A percentile compares a stretch with the other conserved stretches of the same genome.
Evolutionary conservation across 2,329 filamentous ascomycete genomes (phyloP).

Genomic region (Diaporthe vexans): DNA sequence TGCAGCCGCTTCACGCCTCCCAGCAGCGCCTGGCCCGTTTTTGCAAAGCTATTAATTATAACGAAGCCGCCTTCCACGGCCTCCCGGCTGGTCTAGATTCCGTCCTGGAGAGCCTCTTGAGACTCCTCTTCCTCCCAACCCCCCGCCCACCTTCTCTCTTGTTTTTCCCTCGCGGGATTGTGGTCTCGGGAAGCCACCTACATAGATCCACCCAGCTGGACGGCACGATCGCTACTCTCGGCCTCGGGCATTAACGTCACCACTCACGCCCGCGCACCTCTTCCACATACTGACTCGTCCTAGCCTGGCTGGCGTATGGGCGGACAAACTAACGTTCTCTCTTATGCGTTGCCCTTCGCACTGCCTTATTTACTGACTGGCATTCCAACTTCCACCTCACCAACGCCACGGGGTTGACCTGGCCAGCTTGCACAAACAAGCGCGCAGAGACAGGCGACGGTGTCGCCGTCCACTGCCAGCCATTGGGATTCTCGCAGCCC

Average conservation of each 20-base stretch:
- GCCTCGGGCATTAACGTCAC: slow-evolving; percentile 30
- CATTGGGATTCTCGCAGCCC: slow-evolving; percentile 29
- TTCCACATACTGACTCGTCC: slow-evolving; percentile 5
- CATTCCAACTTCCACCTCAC: slow-evolving; percentile 19
- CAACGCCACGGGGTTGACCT: slow-evolving; percentile 29
- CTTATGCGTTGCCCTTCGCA: slow-evolving; percentile 14
- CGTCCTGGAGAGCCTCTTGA: slow-evolving; percentile 3
- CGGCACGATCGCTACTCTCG: slow-evolving; percentile 15
- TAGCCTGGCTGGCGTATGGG: neutral
- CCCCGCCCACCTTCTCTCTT: neutral
- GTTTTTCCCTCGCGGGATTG: neutral
- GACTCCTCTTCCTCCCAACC: neutral
- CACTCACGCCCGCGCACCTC: slow-evolving; percentile 23
- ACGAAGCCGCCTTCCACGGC: slow-evolving; percentile 18
- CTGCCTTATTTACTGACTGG: neutral
- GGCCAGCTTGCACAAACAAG: slow-evolving; percentile 1
- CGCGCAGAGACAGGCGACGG: slow-evolving; percentile 17
- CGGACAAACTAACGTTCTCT: neutral
- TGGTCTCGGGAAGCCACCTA: slow-evolving; percentile 19
- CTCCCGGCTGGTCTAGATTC: slow-evolving; percentile 15
- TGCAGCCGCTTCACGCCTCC: slow-evolving; percentile 23
- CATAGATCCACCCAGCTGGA: slow-evolving; percentile 20
- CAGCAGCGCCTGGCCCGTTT: slow-evolving; percentile 9
- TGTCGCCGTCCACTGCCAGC: slow-evolving; percentile 30
- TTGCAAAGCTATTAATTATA: slow-evolving; percentile 16